Evolutionary conservation across 495 filamentous ascomycete genomes (phyloP), one percentile per base, ranked within the genome.

Genomic region (Lophium mytilinum): DNA sequence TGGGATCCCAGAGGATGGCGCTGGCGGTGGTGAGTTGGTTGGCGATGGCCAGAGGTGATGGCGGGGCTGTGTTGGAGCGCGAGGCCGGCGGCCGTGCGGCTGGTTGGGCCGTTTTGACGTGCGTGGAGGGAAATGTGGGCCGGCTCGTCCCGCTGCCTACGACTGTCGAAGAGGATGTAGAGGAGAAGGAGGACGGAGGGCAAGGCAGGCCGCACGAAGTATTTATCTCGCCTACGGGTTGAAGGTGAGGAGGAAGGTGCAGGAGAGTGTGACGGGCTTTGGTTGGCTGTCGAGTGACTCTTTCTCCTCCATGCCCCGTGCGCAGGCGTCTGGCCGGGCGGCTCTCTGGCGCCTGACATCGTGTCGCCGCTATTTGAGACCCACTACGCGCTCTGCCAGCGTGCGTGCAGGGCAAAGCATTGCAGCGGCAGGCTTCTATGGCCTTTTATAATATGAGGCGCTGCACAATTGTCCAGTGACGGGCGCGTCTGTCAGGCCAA

Each of bases 1-100:
- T 63, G 45, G 68, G 69, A 52, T 74, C 69, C 71, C 71, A 74
- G 60, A 74, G 71, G 43, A 70, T 69, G 40, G 58, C 65, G 52
- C 66, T 57, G 4, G 72, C 66, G 43, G 71, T 74, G 21, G 66
- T 74, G 39, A 74, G 62, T 57, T 68, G 64, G 39, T 55, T 53
- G 15, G 69, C 66, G 42, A 74, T 70, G 33, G 55, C 58, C 42
- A 72, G 68, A 30, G 62, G 54, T 10, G 61, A 65, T 7, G 66
- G 40, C 11, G 67, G 65, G 43, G 60, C 56, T 36, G 65, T 64
- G 18, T 18, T 54, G 46, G 54, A 42, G 40, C 55, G 50, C 37
- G 64, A 48, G 4, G 50, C 55, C 36, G 55, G 40, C 47, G 66
- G 37, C 42, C 55, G 58, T 43, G 64, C n/a, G 41, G 43, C 55